Conservation (phyloP, 768 basidiomycete species). For the Clitopilus passeckerianus region DNA sequence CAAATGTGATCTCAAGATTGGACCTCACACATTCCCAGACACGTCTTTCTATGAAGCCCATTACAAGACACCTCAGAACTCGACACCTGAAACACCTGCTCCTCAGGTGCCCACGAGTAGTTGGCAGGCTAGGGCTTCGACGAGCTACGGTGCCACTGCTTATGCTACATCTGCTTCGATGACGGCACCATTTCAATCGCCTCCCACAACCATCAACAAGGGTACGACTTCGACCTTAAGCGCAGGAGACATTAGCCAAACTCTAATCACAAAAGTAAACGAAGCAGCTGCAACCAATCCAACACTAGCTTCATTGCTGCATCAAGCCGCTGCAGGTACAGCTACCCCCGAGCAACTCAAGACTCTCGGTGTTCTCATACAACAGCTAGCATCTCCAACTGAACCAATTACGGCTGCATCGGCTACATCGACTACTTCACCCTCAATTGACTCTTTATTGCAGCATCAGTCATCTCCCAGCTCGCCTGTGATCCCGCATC, state of each 20-base stretch:
- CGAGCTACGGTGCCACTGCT: constrained; percentile 13
- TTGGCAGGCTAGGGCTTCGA: constrained; percentile 21
- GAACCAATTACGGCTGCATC: constrained; percentile 10
- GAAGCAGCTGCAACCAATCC: constrained; percentile 63
- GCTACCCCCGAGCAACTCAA: constrained; percentile 64
- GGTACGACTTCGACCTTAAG: not conserved
- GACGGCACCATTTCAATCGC: constrained; percentile 11
- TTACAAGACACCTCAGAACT: constrained; percentile 40
- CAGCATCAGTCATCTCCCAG: not conserved
- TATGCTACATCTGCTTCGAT: constrained; percentile 7
- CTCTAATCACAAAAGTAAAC: constrained; percentile 61
- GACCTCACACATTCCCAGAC: constrained; percentile 67
- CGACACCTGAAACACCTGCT: constrained; percentile 7
- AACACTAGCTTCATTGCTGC: constrained; percentile 60
- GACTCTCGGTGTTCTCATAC: constrained; percentile 68
- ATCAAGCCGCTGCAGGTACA: constrained; percentile 55
- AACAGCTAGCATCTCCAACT: constrained; percentile 46
- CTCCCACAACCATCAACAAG: constrained; percentile 2
- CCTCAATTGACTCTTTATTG: not conserved
- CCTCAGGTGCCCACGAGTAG: constrained; percentile 19
- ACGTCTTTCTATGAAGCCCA: constrained; percentile 72
- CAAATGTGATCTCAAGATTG: constrained; percentile 66
- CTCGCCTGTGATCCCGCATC: constrained; percentile 6
- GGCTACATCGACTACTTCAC: not conserved
- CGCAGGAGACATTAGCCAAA: constrained; percentile 42